Conservation (phyloP, 208 protist species). For the Lotmaria passim region DNA sequence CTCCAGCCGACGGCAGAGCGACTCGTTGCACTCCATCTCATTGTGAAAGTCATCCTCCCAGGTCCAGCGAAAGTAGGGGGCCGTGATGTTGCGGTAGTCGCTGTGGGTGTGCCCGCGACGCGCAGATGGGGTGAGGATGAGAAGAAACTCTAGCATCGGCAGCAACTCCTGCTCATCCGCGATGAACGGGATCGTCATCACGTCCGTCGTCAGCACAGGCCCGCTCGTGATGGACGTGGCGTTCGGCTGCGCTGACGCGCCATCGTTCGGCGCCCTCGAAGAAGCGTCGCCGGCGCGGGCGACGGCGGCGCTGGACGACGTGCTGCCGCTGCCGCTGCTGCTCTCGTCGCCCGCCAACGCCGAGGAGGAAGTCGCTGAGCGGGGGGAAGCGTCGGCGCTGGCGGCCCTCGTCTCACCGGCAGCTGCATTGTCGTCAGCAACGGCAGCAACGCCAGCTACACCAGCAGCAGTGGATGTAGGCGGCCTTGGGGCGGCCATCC, state of each 20-base stretch:
- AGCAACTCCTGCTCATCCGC: constrained; percentile 63
- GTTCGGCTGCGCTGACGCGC: background rate
- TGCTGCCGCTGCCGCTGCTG: too few relatives aligned
- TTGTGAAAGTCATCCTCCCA: constrained; percentile 92
- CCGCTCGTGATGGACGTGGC: constrained; percentile 3
- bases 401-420: background rate
- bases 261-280: background rate
- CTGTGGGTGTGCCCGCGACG: constrained; percentile 33
- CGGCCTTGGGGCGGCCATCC: background rate
- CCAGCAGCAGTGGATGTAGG: background rate
- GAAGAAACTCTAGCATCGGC: constrained; percentile 72
- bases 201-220: constrained; percentile 36
- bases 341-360: background rate
- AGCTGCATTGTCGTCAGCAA: background rate
- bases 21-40: constrained; percentile 60
- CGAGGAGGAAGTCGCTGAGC: background rate
- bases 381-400: background rate
- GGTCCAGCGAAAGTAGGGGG: constrained; percentile 67
- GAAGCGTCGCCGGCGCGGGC: background rate
- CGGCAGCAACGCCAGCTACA: background rate
- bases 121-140: constrained; percentile 59
- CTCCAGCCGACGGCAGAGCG: constrained; percentile 57
- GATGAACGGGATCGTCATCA: constrained; percentile 61
- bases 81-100: constrained; percentile 59
- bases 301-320: background rate